A percentile compares a stretch with the other conserved stretches of the same genome.
Conservation (phyloP, 495 filamentous ascomycete species). For the Tuber aestivum region DNA sequence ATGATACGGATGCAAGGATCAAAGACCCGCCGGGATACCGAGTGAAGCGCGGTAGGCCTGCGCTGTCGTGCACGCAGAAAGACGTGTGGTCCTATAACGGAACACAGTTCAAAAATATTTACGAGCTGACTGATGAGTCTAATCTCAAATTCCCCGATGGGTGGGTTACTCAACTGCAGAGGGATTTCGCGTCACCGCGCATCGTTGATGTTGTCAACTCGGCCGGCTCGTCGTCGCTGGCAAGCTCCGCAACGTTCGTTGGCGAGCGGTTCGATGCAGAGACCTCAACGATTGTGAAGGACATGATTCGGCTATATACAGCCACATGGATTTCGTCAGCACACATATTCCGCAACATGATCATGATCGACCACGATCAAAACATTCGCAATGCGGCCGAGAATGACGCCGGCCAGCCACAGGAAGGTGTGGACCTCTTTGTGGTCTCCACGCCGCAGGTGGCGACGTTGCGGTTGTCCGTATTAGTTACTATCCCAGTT, state of each 20-base stretch:
- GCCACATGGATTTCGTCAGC: background rate
- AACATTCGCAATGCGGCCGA: background rate
- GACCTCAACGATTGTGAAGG: background rate
- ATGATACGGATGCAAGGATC: background rate
- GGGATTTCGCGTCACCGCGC: background rate
- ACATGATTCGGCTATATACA: background rate
- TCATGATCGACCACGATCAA: background rate
- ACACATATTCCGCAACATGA: background rate
- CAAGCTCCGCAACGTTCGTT: background rate
- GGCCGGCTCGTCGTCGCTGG: background rate
- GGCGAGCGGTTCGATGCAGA: background rate
- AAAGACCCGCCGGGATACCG: background rate
- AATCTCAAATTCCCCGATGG: background rate
- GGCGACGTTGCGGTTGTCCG: background rate
- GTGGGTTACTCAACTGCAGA: background rate
- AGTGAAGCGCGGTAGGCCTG: background rate
- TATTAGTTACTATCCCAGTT: background rate
- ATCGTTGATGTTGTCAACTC: background rate
- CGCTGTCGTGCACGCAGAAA: background rate
- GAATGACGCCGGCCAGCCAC: background rate
- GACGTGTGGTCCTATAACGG: conserved; percentile 5
- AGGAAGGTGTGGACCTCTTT: background rate
- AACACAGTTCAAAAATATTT: background rate
- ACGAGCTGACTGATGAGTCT: background rate
- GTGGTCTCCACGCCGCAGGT: background rate